These are phyloP conservation scores for Xylariaceae sp. DNA, from an alignment of 2,329 filamentous ascomycete species.

Conservation along the genomic window DNA sequence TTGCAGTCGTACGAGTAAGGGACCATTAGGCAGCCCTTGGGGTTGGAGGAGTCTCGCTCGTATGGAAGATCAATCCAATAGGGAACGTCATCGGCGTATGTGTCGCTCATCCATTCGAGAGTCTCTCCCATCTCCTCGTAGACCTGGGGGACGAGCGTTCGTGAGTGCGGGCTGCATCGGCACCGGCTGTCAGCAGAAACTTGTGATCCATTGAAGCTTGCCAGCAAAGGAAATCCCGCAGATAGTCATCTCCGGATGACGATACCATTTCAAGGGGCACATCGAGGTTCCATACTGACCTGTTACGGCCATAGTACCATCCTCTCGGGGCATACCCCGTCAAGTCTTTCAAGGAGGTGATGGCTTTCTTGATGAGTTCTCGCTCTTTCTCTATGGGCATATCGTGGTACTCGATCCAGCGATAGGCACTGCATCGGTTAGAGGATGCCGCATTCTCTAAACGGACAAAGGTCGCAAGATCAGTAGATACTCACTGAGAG, in stretches of 20 bases:
- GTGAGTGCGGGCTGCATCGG: conserved; percentile 35
- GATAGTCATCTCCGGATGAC: too few species aligned
- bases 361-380: conserved; percentile 39
- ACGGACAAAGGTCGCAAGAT: too few species aligned
- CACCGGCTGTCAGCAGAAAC: too few species aligned
- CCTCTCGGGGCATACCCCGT: conserved; percentile 43
- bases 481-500: conserved; percentile 27
- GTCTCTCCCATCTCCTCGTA: conserved; percentile 49
- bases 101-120: conserved; percentile 45
- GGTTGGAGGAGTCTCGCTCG: conserved; percentile 34
- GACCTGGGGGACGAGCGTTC: conserved; percentile 41
- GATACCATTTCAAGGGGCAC: too few species aligned
- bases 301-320: conserved; percentile 43
- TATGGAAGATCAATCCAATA: conserved; percentile 51
- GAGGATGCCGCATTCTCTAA: too few species aligned
- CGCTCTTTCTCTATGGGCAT: conserved; percentile 42
- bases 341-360: conserved; percentile 36
- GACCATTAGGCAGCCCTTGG: conserved; percentile 49
- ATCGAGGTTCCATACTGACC: too few species aligned
- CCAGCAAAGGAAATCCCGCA: too few species aligned
- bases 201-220: too few species aligned
- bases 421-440: conserved; percentile 29
- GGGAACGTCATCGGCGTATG: conserved; percentile 51
- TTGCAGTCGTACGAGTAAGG: conserved; percentile 50
- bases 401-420: conserved; percentile 48